Evolutionary conservation across 768 basidiomycete genomes (phyloP).

Genomic region (Mycena metata): DNA sequence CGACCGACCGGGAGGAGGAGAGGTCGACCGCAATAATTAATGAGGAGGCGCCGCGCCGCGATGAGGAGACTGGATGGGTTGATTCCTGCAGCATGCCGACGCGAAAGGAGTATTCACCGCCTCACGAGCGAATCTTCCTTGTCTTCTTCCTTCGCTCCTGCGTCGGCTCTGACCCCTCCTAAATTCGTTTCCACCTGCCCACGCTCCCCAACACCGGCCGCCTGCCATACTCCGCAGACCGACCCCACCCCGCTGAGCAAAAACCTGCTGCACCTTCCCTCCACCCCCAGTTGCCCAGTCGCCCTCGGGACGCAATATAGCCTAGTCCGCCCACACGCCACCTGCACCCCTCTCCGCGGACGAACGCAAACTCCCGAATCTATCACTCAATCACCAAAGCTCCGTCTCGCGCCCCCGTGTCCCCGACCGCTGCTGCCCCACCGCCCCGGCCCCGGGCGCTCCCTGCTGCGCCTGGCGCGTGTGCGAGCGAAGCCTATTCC

Average conservation of each 20-base stretch:
- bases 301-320: conserved; percentile 58
- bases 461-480: conserved; percentile 84
- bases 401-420: conserved; percentile 63
- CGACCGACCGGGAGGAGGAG: not conserved
- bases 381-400: conserved; percentile 63
- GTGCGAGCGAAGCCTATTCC: conserved; percentile 84
- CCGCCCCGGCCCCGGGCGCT: conserved; percentile 62
- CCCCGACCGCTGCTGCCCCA: conserved; percentile 59
- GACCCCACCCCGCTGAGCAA: conserved; percentile 35
- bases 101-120: no score
- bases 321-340: conserved; percentile 27
- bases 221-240: conserved; percentile 10
- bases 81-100: no score
- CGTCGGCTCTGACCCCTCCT: no score
- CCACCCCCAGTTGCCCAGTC: conserved; percentile 62
- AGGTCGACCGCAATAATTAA: conserved; percentile 30
- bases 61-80: no score
- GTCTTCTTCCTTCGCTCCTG: no score
- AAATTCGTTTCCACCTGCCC: conserved; percentile 12
- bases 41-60: conserved; percentile 5
- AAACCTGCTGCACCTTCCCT: conserved; percentile 60
- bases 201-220: conserved; percentile 19
- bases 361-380: conserved; percentile 26
- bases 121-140: no score
- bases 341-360: conserved; percentile 48